phyloP scores from a whole-genome alignment of 305 asterid species.

The Fraxinus ornus region DNA sequence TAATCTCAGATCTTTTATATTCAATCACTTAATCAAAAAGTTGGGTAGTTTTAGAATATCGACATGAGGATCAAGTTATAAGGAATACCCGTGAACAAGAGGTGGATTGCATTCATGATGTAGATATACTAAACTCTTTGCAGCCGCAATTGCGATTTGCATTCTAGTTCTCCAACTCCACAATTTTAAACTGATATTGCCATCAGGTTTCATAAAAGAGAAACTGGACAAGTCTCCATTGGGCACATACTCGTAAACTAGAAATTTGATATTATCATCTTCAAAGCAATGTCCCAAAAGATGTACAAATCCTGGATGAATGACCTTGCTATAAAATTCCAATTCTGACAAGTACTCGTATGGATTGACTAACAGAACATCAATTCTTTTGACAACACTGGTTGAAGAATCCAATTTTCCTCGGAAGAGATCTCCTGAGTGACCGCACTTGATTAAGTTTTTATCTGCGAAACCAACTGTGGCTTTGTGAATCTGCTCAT shows the following conservation, averaged over 20 bases:
- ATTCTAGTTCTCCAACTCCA: slow-evolving; percentile 52
- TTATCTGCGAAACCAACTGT: slow-evolving; percentile 36
- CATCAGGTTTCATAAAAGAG: slow-evolving; percentile 35
- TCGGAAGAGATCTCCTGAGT: slow-evolving; percentile 49
- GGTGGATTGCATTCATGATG: slow-evolving; percentile 55
- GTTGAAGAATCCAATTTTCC: slow-evolving; percentile 37
- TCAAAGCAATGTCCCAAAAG: slow-evolving; percentile 53
- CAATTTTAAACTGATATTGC: slow-evolving; percentile 36
- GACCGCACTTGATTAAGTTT: slow-evolving; percentile 45
- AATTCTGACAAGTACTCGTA: slow-evolving; percentile 36
- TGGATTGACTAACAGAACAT: slow-evolving; percentile 29
- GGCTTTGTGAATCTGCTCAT: slow-evolving; percentile 44
- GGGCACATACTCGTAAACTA: slow-evolving; percentile 45
- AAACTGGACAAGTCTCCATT: slow-evolving; percentile 50
- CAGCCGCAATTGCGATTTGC: slow-evolving; percentile 50
- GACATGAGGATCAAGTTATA: slow-evolving; percentile 8
- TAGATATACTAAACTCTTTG: slow-evolving; percentile 44
- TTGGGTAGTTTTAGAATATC: neutral
- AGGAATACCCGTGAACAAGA: slow-evolving; percentile 46
- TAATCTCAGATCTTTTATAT: neutral
- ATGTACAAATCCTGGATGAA: slow-evolving; percentile 47
- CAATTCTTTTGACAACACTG: slow-evolving; percentile 41
- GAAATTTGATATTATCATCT: slow-evolving; percentile 36
- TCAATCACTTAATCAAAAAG: neutral
- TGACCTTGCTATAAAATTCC: slow-evolving; percentile 40